These are phyloP conservation scores for Friedmanniomyces endolithicus DNA, from an alignment of 495 filamentous ascomycete genomes.

Conservation along the genomic window DNA sequence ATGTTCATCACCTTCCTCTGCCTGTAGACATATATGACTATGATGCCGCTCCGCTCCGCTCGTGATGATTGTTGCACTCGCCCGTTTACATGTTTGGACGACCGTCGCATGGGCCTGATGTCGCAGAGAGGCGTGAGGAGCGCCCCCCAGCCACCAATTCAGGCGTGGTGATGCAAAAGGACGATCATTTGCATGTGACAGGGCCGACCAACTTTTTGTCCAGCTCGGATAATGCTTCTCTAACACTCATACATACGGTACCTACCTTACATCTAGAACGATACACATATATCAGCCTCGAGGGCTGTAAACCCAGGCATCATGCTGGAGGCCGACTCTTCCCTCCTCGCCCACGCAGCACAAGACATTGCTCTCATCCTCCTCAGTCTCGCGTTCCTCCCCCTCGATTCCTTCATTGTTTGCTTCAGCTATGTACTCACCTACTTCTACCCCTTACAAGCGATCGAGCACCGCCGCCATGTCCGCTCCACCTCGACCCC, in stretches of 20 bases:
- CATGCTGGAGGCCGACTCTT: slow-evolving; percentile 23
- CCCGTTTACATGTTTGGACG: no score
- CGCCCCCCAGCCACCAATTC: background rate
- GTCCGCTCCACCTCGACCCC: slow-evolving; percentile 28
- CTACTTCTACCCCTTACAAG: slow-evolving; percentile 18
- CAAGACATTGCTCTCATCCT: slow-evolving; percentile 39
- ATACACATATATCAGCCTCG: background rate
- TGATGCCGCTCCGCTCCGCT: no score
- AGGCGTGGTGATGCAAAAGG: slow-evolving; percentile 5
- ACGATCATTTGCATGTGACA: slow-evolving; percentile 5
- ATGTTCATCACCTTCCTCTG: no score
- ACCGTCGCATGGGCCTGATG: no score
- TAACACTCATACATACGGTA: no score
- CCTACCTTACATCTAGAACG: background rate
- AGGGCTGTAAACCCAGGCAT: background rate
- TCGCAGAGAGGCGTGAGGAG: background rate
- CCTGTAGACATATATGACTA: no score
- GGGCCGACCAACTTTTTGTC: background rate
- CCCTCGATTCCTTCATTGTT: slow-evolving; percentile 41
- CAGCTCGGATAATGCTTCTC: background rate
- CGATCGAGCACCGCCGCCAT: slow-evolving; percentile 19
- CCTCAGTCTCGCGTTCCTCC: slow-evolving; percentile 43
- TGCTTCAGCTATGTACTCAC: slow-evolving; percentile 29
- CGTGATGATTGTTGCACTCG: no score
- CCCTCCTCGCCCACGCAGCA: slow-evolving; percentile 28